Evolutionary conservation across 2,329 filamentous ascomycete genomes (phyloP), one percentile per base, ranked within the genome.

Genomic region (Cadophora gregata): DNA sequence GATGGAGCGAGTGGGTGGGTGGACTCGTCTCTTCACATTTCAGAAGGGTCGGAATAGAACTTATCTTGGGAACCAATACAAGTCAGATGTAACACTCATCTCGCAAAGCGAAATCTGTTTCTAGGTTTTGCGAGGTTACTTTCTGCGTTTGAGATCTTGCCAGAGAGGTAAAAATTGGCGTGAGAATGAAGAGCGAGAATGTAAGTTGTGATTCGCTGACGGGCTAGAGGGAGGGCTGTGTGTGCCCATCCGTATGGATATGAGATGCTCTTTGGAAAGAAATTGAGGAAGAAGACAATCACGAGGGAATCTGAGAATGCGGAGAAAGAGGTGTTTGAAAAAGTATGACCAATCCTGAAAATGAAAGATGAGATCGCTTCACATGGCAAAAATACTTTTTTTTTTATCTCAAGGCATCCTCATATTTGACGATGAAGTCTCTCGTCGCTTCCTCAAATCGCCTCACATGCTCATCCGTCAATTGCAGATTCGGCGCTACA

Each of bases 21-120:
- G n/a, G n/a, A n/a, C n/a, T n/a, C n/a, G n/a, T n/a, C n/a, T n/a
- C n/a, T n/a, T n/a, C n/a, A n/a, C n/a, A n/a, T n/a, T n/a, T n/a
- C n/a, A n/a, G n/a, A n/a, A n/a, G n/a, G n/a, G n/a, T n/a, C n/a
- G n/a, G n/a, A n/a, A n/a, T n/a, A n/a, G n/a, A n/a, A n/a, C n/a
- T n/a, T n/a, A n/a, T n/a, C n/a, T n/a, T n/a, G n/a, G n/a, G n/a
- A n/a, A n/a, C n/a, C n/a, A n/a, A 42, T 42, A 16, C 10, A 42
- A 19, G 38, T 42, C 16, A 42, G 38, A 42, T 19, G 19, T 16
- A 42, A 19, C n/a, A 83, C 85, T 36, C 83, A 86, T 63, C 78
- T 69, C 19, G 68, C 65, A 1, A 63, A 67, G 9, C 45, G 65
- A 6, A 61, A 45, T 50, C 21, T 65, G 8, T 63, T 61, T 25